Base-by-base conservation (phyloP, 129 eudicot genomes). In the Rutidosis leptorrhynchoides region DNA sequence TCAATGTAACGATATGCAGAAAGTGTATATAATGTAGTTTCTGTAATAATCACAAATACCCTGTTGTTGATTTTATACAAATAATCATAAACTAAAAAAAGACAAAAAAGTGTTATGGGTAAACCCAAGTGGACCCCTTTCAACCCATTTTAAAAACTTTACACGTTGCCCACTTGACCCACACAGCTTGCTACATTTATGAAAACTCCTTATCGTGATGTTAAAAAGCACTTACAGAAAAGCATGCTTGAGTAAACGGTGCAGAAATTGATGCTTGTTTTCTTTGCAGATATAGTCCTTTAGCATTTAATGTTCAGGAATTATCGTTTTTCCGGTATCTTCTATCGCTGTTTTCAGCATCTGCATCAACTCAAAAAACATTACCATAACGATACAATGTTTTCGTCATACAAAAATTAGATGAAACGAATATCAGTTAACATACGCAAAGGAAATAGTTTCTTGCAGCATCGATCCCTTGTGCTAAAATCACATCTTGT, bases 171-270 rank as follows among this genome's bases (percentile, higher is more conserved):
- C n/a, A n/a, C n/a, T n/a, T n/a, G n/a, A n/a, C 43, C 71, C 4
- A 26, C 58, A 10, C 29, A 46, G n/a, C 4, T 26, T 24, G 23
- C 30, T 7, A 54, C 2, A 3, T 54, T 22, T n/a, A n/a, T n/a
- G n/a, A n/a, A n/a, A n/a, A n/a, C n/a, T n/a, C n/a, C n/a, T n/a
- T n/a, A n/a, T n/a, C n/a, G n/a, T n/a, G n/a, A n/a, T n/a, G 28
- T 24, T 24, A 21, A 58, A n/a, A 51, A 46, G 9, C 63, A 88
- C 96, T 74, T 60, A 93, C 98, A 25, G 83, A 56, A 72, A 86
- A 84, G 82, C 96, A 88, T 0, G 98, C 98, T 79, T 83, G 95
- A 49, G 53, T 53, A 61, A 93, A 88, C 7, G 98, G 98, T 8
- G 98, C 80, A 28, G 88, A 75, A 58, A 80, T 69, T 30, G 83